Evolutionary conservation across 78 protist genomes (phyloP), one percentile per base, ranked within the genome.

Genomic region (Protostelium mycophagum): DNA sequence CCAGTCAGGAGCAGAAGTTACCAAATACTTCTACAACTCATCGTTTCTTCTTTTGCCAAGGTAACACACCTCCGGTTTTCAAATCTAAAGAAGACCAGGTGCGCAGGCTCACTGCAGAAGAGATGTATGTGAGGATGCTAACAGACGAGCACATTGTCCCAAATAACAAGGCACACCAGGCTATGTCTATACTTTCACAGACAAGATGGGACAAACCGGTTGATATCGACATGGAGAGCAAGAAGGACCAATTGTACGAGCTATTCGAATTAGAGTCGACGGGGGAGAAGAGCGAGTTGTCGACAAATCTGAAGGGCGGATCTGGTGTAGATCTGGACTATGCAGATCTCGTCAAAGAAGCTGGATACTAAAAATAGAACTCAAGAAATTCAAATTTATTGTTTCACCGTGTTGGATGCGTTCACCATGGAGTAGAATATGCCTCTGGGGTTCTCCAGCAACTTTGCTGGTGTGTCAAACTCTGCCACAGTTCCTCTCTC

Each of bases 401-500:
- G 5, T 16, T 5, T 25, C 16, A 51, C 73, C 16, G 73, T 51
- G 73, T 16, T 51, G 31, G 73, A 51, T 5, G 73, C 95, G 31
- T 93, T 88, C 28, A 93, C 95, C 31, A 93, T 73, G 92, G 93
- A 88, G 38, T 88, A 28, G 34, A 93, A 85, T 28, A 93, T 36
- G 88, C 93, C 90, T 38, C 31, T 36, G 36, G 87, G 87, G 38
- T 89, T 83, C 73, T 88, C 90, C 35, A 93, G 86, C 28, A 93
- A 28, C 37, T 34, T 38, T 31, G 38, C 85, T 36, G 96, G 96
- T 1, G 89, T 34, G 39, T 93, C 96, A 35, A 93, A 91, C 63
- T 93, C 96, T 34, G 85, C 37, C 35, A 93, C 85, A 29, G 28
- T 88, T 51, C 96, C 96, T 0, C 91, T 90, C 83, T 89, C 90